phyloP scores from a whole-genome alignment of 352 stramenopile species.

The Phytophthora cactorum region DNA sequence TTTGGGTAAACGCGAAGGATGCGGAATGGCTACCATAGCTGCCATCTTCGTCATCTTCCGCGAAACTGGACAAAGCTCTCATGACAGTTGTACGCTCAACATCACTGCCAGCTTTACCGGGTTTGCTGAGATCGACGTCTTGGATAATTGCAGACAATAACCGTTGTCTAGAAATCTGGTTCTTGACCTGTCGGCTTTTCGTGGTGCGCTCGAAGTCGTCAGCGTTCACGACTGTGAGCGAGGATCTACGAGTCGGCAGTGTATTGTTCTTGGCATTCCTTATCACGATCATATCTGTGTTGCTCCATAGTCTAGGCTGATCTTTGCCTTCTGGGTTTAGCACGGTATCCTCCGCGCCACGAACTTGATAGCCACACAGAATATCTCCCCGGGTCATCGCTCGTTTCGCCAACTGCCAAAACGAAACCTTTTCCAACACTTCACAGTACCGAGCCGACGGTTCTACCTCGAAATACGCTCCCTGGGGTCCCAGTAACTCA shows the following conservation, averaged over 20 bases:
- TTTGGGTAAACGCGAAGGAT: constrained; percentile 24
- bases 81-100: constrained; percentile 38
- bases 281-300: constrained; percentile 73
- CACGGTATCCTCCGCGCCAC: constrained; percentile 54
- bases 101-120: constrained; percentile 26
- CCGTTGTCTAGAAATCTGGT: constrained; percentile 50
- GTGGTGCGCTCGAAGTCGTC: constrained; percentile 65
- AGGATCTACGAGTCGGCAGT: constrained; percentile 20
- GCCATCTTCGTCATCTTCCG: constrained; percentile 16
- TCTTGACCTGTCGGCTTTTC: constrained; percentile 53
- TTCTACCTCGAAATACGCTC: constrained; percentile 79
- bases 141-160: constrained; percentile 65
- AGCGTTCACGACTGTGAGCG: constrained; percentile 24
- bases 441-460: constrained; percentile 67
- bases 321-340: constrained; percentile 81
- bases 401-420: constrained; percentile 81
- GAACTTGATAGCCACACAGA: constrained; percentile 78
- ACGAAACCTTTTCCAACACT: constrained; percentile 59
- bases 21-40: neutral
- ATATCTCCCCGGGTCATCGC: constrained; percentile 68
- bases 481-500: constrained; percentile 71
- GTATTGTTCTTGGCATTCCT: constrained; percentile 39
- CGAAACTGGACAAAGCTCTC: constrained; percentile 43
- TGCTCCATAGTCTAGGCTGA: constrained; percentile 48
- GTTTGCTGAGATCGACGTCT: constrained; percentile 49